Base-by-base conservation (phyloP, 768 basidiomycete genomes). In the Cystofilobasidium capitatum region DNA sequence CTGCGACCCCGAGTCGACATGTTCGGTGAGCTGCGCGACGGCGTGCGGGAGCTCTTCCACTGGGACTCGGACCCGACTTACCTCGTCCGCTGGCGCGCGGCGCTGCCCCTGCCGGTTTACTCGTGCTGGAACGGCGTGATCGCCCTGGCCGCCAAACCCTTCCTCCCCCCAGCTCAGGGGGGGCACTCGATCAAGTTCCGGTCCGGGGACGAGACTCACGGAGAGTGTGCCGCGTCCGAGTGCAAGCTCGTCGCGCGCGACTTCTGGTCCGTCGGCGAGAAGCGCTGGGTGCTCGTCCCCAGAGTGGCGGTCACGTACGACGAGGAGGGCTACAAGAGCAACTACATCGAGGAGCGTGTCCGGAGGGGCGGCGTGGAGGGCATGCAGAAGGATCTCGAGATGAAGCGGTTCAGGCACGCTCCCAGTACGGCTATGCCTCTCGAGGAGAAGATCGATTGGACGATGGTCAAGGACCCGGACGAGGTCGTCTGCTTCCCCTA, bases 101-200 rank as follows among this genome's bases (percentile, higher is more conserved):
- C 42, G 5, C 26, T 69, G 9, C 68, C 68, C 13, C 20, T 58
- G 0, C 68, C 68, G 17, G 68, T 69, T 42, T 69, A 69, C 58
- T 69, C 68, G 26, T 69, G 68, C 62, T 69, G 68, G 68, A 69
- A 69, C 49, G 68, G 68, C 29, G 42, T 69, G 36, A 64, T 69
- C 24, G 68, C 37, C 36, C 68, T 69, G 36, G 26, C 55, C 42
- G 68, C 68, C 36, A 29, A 20, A 17, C 68, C 68, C 8, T 69
- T 69, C 68, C 62, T 69, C n/a, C 58, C 58, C n/a, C 54, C 51
- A 20, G 40, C 62, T 16, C 29, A 45, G 44, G 66, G 66, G 24
- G 66, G 60, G 10, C 66, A 67, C 59, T 36, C 29, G 12, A 44
- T 69, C 58, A 63, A 64, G 55, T 69, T 69, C 62, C 61, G 68